Evolutionary conservation across 2,329 filamentous ascomycete genomes (phyloP).

Genomic region (Microascus cirrosus): DNA sequence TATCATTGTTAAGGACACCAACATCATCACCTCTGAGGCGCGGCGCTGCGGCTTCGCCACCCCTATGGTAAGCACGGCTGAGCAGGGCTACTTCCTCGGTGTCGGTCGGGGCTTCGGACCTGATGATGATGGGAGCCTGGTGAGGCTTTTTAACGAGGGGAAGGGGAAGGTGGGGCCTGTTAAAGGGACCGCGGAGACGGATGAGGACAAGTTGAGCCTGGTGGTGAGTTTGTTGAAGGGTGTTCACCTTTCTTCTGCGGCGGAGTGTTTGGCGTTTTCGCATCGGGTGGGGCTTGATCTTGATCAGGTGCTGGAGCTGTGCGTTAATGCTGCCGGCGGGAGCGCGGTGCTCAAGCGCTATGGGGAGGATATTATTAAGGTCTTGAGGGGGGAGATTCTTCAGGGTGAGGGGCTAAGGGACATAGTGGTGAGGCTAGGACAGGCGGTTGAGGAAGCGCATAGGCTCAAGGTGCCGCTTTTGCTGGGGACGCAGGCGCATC

Average conservation of each 20-base stretch:
- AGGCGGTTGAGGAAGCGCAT: slow-evolving; percentile 29
- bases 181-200: slow-evolving; percentile 14
- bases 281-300: slow-evolving; percentile 27
- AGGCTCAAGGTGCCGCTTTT: slow-evolving; percentile 26
- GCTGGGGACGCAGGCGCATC: slow-evolving; percentile 27
- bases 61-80: slow-evolving; percentile 49
- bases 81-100: slow-evolving; percentile 53
- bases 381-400: slow-evolving; percentile 11
- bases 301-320: slow-evolving; percentile 32
- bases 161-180: slow-evolving; percentile 19
- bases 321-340: slow-evolving; percentile 32
- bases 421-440: slow-evolving; percentile 20
- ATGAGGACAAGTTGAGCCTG: slow-evolving; percentile 23
- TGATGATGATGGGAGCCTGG: slow-evolving; percentile 31
- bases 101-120: slow-evolving; percentile 41
- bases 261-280: slow-evolving; percentile 30
- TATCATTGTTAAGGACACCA: slow-evolving; percentile 50
- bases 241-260: slow-evolving; percentile 30
- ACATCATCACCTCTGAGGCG: slow-evolving; percentile 58
- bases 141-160: slow-evolving; percentile 29
- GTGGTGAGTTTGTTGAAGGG: slow-evolving; percentile 27
- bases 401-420: background rate
- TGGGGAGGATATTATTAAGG: slow-evolving; percentile 25
- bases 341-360: slow-evolving; percentile 23
- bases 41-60: slow-evolving; percentile 45